Evolutionary conservation across 1,284 basidiomycete genomes (phyloP), one percentile per base, ranked within the genome.

Genomic region (Cryptococcus depauperatus): DNA sequence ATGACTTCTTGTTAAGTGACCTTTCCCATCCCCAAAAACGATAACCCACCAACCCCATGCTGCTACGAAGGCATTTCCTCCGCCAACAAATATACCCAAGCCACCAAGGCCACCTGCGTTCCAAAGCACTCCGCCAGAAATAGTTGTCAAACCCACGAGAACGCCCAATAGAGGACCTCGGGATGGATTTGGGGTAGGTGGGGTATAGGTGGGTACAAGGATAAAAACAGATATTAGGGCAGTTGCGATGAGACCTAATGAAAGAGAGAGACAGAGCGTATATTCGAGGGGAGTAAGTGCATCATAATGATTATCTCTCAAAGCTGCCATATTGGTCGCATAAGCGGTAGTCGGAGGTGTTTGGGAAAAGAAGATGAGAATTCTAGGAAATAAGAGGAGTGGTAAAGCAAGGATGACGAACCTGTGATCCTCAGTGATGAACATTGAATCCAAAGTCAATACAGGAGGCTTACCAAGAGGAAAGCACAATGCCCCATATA

Each of bases 11-110:
- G 11, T 57, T 53, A 28, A 45, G 37, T 35, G 51, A 47, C 43
- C 55, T 43, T 8, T 32, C 5, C 59, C 59, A 16, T 57, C 54
- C 1, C 68, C 68, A 53, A 71, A 71, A 19, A 64, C 58, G 18
- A 67, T 50, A 3, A 63, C 58, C 66, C 68, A 70, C 63, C 66
- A 69, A 2, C 68, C 69, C 65, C 68, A 70, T 8, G 62, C 46
- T 0, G 58, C 62, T 2, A 71, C 44, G 7, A 57, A 19, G 1
- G 51, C 58, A 44, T 69, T 65, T 1, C 69, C 68, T 2, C 62
- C 35, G 1, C 57, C 62, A 1, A 66, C 42, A 2, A 65, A 35
- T 4, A 38, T 51, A 1, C 59, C 59, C n/a, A 70, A 46, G 1
- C 61, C 68, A 11, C 64, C 61, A 7, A 67, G 55, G 5, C 52